Base-by-base conservation (phyloP, 2,329 filamentous ascomycete species). In the Zymoseptoria ardabiliae region DNA sequence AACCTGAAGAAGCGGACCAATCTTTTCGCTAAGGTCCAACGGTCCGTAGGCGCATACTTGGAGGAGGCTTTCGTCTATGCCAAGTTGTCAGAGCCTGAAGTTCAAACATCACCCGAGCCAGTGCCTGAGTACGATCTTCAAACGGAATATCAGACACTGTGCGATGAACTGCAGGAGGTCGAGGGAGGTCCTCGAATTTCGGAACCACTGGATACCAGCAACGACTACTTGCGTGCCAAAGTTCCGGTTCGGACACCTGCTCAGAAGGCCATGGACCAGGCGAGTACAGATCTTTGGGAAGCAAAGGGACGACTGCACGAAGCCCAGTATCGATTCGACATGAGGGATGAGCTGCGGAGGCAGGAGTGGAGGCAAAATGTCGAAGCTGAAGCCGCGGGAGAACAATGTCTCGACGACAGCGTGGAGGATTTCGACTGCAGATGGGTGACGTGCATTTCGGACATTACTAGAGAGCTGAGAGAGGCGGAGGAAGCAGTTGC, bases 101-200 rank as follows among this genome's bases (percentile, higher is more conserved):
- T 5, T 2, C 22, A 10, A n/a, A 3, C 8, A n/a, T n/a, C 22
- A 17, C 22, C 17, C 7, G 51, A 53, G 23, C 7, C 22, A 6
- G 17, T 59, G 7, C 57, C 60, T 1, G 25, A 23, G 1, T 57
- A 59, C 17, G 51, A 55, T n/a, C 45, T 61, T 0, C 54, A 59
- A 20, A 25, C 57, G 10, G 51, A 61, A 17, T 61, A 59, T 21
- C 60, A 61, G 17, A 61, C 56, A n/a, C 55, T 41, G 2, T 20
- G 50, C 8, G 51, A 41, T 21, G 19, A 54, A 30, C n/a, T 53
- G 51, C 20, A 58, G 50, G 49, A 49, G 35, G n/a, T 54, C 51
- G 49, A 58, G 6, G 20, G 17, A 50, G 35, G 35, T 13, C 11
- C 35, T 45, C 13, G 10, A 13, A 13, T 35, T 2, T 13, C 30